Percentiles rank a stretch among this genome's conserved stretches.
Conservation (phyloP, 257 asterid species). For the Echites panduratus region DNA sequence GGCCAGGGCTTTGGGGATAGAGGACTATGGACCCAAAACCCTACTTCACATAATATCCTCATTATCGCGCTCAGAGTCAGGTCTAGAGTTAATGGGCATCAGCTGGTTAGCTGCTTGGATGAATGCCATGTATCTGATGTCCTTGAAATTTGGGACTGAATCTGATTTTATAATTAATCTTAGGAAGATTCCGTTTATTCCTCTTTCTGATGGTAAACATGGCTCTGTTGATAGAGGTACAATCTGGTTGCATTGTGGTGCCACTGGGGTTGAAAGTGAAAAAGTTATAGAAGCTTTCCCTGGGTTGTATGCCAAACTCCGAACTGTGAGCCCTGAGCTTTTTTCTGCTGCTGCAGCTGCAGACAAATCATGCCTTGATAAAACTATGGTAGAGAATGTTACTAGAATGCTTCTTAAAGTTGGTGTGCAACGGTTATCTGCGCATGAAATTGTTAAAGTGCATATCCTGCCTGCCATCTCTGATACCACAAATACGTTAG, state of each 20-base stretch:
- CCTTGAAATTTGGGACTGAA: conserved; percentile 33
- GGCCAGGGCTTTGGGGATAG: conserved; percentile 80
- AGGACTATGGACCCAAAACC: conserved; percentile 78
- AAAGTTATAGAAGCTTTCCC: conserved; percentile 55
- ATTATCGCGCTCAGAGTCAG: conserved; percentile 47
- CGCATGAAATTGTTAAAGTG: conserved; percentile 74
- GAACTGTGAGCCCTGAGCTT: conserved; percentile 63
- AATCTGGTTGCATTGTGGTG: conserved; percentile 72
- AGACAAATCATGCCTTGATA: conserved; percentile 38
- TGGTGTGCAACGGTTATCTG: conserved; percentile 84
- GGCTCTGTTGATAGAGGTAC: conserved; percentile 62
- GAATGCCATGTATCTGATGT: conserved; percentile 51
- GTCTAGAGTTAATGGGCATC: conserved; percentile 63
- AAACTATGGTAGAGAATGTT: conserved; percentile 47
- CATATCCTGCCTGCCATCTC: conserved; percentile 73
- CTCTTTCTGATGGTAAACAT: conserved; percentile 74
- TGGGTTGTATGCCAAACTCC: conserved; percentile 54
- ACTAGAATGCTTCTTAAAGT: conserved; percentile 67
- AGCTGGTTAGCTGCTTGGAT: conserved; percentile 79
- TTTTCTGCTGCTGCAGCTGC: conserved; percentile 52
- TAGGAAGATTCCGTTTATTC: conserved; percentile 64
- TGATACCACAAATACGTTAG: conserved; percentile 35
- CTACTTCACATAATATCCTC: conserved; percentile 54
- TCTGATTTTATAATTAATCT: conserved; percentile 48
- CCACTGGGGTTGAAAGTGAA: conserved; percentile 43